Percentiles rank a stretch among this genome's conserved stretches.
These are phyloP conservation scores for Xylariaceae sp. DNA, from an alignment of 2,329 filamentous ascomycete genomes.

Conservation along the genomic window DNA sequence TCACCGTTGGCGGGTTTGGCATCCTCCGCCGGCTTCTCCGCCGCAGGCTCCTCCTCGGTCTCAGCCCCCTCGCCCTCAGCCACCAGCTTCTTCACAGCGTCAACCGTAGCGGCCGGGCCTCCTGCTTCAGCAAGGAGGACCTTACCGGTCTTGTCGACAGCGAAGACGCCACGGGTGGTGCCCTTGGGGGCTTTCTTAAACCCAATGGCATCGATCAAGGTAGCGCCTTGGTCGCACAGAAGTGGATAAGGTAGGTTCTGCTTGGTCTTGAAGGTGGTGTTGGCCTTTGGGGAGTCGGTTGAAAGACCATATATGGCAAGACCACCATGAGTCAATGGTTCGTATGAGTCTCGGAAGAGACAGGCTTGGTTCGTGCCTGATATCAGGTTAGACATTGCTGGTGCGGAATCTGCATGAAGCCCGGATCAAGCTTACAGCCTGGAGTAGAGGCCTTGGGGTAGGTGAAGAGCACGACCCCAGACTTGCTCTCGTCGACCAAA, in stretches of 20 bases:
- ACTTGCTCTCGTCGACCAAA: constrained; percentile 80
- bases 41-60: constrained; percentile 24
- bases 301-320: constrained; percentile 90
- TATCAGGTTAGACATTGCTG: constrained; percentile 22
- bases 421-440: constrained; percentile 72
- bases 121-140: constrained; percentile 75
- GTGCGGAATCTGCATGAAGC: constrained; percentile 3
- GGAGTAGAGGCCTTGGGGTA: constrained; percentile 95
- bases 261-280: constrained; percentile 90
- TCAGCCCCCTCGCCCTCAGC: constrained; percentile 41
- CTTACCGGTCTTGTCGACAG: constrained; percentile 80
- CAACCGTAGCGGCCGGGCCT: constrained; percentile 75
- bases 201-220: constrained; percentile 84
- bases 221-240: constrained; percentile 76
- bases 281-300: constrained; percentile 84
- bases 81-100: constrained; percentile 74
- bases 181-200: constrained; percentile 82
- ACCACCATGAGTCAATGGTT: constrained; percentile 73
- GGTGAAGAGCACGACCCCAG: constrained; percentile 89
- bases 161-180: constrained; percentile 85
- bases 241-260: constrained; percentile 87
- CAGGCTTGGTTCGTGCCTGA: constrained; percentile 91
- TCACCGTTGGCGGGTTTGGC: neutral
- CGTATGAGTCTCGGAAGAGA: constrained; percentile 86
- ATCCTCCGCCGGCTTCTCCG: constrained; percentile 29